Base-by-base conservation (phyloP, 108 stramenopile species). In the Stephanodiscus minutulus region DNA sequence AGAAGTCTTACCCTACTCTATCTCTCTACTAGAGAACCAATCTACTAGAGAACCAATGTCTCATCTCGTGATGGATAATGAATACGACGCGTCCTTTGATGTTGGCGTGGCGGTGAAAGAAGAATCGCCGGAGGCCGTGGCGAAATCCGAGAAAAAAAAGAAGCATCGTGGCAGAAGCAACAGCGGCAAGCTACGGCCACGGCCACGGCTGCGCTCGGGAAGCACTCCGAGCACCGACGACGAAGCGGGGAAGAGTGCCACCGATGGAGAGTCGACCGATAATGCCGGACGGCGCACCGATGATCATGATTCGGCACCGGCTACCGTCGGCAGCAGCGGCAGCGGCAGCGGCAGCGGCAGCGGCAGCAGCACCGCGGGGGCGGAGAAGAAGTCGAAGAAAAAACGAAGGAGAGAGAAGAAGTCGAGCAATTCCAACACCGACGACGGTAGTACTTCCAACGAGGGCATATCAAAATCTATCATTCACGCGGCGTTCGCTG, bases 361-460 rank as follows among this genome's bases (percentile, higher is more conserved):
- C 46, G 62, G 11, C 28, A 49, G 61, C 37, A n/a, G 50, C 52
- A 9, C 2, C 28, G 27, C 33, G 31, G n/a, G 53, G 52, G 22
- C 48, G 28, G 64, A 39, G 64, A 35, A 55, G 25, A 36, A 39
- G 15, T 22, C 64, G 39, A 67, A 59, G 41, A 73, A 68, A 39
- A 74, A 64, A 31, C 64, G 37, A 39, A 73, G 58, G 64, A 65
- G 52, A 61, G 59, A 57, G 56, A 71, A 57, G 71, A 71, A 57
- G 71, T 64, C 70, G 61, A 52, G 52, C 24, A 44, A 46, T 36
- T 39, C 56, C 20, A 31, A 52, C 53, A 15, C 39, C 22, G 57
- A 27, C 79, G 57, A 27, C 18, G 44, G 25, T 20, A 25, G n/a
- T n/a, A n/a, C n/a, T 28, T 29, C 22, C 28, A 63, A 37, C 21